Evolutionary conservation across 78 protist species (phyloP).

Genomic region (Speleostelium caveatum): DNA sequence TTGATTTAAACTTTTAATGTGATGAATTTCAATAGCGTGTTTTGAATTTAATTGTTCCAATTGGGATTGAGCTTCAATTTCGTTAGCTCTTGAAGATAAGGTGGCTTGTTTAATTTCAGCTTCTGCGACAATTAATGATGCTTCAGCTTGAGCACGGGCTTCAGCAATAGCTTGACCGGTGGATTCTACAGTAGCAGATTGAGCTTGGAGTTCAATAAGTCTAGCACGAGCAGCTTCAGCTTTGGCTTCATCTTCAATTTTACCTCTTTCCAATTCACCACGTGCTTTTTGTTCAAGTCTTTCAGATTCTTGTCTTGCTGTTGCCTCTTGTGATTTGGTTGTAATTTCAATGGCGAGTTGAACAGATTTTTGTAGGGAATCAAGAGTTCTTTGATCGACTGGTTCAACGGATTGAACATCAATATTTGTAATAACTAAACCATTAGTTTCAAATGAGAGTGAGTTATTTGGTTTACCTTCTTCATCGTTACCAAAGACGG

Average conservation of each 20-base stretch:
- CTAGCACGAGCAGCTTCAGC: conserved; percentile 80
- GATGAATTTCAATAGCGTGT: conserved; percentile 71
- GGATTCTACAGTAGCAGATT: conserved; percentile 84
- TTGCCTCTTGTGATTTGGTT: conserved; percentile 92
- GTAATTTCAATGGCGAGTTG: conserved; percentile 95
- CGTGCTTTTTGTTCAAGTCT: conserved; percentile 89
- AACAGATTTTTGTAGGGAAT: conserved; percentile 89
- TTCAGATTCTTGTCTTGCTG: conserved; percentile 92
- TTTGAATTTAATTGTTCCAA: conserved; percentile 40
- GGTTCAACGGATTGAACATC: conserved; percentile 94
- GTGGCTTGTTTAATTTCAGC: conserved; percentile 84
- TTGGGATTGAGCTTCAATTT: conserved; percentile 71
- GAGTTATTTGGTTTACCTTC: conserved; percentile 52
- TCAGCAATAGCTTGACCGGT: conserved; percentile 91
- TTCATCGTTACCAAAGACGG: conserved; percentile 86
- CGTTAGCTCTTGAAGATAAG: conserved; percentile 65
- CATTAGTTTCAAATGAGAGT: conserved; percentile 77
- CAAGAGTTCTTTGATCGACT: conserved; percentile 91
- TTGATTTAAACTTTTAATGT: conserved; percentile 44
- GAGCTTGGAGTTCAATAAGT: conserved; percentile 88
- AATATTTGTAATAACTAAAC: conserved; percentile 87
- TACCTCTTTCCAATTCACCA: conserved; percentile 89
- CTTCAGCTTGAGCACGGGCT: conserved; percentile 88
- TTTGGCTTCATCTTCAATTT: conserved; percentile 80
- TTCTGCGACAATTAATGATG: conserved; percentile 84